Percentiles rank a stretch among this genome's conserved stretches.
phyloP scores from a whole-genome alignment of 371 early-diverging fungal species.

The Zancudomyces culisetae region DNA sequence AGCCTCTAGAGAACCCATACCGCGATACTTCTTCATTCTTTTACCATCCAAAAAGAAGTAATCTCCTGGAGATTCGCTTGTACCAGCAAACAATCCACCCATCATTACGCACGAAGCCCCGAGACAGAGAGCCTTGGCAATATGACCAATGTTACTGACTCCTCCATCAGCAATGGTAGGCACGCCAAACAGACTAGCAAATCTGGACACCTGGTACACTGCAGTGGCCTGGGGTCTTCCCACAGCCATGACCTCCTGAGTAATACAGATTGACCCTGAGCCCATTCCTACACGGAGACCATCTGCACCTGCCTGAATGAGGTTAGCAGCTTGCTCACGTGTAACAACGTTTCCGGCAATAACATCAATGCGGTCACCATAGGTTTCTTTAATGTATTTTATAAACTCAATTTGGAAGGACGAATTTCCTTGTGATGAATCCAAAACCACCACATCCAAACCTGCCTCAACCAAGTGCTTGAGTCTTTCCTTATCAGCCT shows the following conservation, averaged over 20 bases:
- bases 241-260: conserved; percentile 95
- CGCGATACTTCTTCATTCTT: conserved; percentile 91
- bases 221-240: conserved; percentile 97
- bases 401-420: conserved; percentile 86
- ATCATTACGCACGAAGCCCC: conserved; percentile 95
- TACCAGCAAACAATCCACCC: conserved; percentile 91
- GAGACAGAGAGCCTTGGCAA: conserved; percentile 83
- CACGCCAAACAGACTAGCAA: conserved; percentile 77
- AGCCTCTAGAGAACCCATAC: conserved; percentile 93
- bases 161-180: conserved; percentile 96
- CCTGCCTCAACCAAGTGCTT: conserved; percentile 76
- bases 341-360: conserved; percentile 95
- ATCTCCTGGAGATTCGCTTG: conserved; percentile 86
- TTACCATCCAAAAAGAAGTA: conserved; percentile 95
- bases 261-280: conserved; percentile 91
- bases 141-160: conserved; percentile 88
- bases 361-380: conserved; percentile 48
- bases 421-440: conserved; percentile 89
- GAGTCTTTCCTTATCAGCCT: conserved; percentile 70
- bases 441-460: conserved; percentile 81
- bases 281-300: conserved; percentile 94
- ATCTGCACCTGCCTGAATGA: conserved; percentile 90
- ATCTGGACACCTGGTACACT: conserved; percentile 83
- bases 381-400: conserved; percentile 67
- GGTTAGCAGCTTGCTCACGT: conserved; percentile 75